Conservation (phyloP, 23 red algal species). For the Cyanidium caldarium region DNA sequence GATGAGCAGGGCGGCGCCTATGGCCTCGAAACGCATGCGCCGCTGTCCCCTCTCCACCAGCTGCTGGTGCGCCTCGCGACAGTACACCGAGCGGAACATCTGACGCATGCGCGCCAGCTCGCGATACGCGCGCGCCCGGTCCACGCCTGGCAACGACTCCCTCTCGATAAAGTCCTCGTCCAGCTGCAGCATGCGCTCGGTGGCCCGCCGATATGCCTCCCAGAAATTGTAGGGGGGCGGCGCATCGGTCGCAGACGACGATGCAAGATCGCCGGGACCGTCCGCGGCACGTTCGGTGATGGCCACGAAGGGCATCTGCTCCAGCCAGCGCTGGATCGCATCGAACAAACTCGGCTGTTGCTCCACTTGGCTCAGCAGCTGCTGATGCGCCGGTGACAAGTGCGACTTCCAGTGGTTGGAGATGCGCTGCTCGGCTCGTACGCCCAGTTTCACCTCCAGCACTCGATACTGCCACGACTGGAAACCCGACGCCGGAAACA, state of each 20-base stretch:
- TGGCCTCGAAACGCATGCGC: conserved; percentile 79
- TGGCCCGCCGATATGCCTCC: conserved; percentile 50
- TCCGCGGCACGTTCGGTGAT: conserved; percentile 52
- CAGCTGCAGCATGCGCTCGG: conserved; percentile 62
- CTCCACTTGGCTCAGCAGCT: conserved; percentile 42
- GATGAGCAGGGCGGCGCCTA: conserved; percentile 70
- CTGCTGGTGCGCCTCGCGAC: conserved; percentile 65
- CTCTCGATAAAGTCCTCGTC: conserved; percentile 44
- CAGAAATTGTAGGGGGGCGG: conserved; percentile 92
- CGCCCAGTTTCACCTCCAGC: conserved; percentile 84
- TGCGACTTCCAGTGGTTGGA: conserved; percentile 53
- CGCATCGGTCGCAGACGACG: no score
- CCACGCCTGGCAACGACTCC: conserved; percentile 11
- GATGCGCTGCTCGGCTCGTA: conserved; percentile 44
- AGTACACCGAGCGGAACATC: conserved; percentile 66
- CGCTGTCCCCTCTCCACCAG: conserved; percentile 28
- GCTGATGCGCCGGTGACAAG: conserved; percentile 39
- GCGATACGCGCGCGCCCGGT: conserved; percentile 22
- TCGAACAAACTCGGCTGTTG: conserved; percentile 76
- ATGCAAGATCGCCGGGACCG: no score
- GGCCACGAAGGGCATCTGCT: conserved; percentile 58
- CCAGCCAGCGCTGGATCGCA: conserved; percentile 77
- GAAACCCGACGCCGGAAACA: conserved; percentile 95
- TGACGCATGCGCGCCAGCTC: conserved; percentile 44
- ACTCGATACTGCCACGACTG: conserved; percentile 82